phyloP scores from a whole-genome alignment of 2,329 filamentous ascomycete species.

The Ophiostoma ulmi region DNA sequence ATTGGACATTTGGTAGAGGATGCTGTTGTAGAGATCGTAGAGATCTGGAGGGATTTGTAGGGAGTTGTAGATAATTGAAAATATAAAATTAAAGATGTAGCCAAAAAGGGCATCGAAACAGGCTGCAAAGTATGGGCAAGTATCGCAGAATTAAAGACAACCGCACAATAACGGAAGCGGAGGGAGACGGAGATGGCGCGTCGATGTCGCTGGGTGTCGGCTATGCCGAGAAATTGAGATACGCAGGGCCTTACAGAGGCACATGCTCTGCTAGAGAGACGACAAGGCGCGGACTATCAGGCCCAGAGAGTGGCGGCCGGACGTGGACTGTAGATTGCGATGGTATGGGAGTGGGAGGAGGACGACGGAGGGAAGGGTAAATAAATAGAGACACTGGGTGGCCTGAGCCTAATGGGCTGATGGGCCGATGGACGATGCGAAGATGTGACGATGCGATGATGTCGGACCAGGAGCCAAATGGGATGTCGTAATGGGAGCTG shows the following conservation, averaged over 20 bases:
- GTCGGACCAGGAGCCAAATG: background rate
- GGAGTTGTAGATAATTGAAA: background rate
- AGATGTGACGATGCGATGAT: background rate
- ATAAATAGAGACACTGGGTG: background rate
- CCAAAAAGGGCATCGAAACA: background rate
- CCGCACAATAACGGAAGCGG: background rate
- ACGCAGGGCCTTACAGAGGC: background rate
- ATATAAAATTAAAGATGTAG: background rate
- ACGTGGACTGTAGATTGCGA: background rate
- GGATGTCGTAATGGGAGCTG: background rate
- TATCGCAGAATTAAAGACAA: too few relatives aligned
- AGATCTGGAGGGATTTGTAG: too few relatives aligned
- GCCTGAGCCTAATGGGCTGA: background rate
- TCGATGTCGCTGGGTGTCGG: background rate
- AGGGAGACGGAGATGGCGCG: background rate
- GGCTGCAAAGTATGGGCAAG: background rate
- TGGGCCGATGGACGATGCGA: background rate
- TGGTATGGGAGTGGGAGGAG: background rate
- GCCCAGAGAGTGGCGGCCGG: background rate
- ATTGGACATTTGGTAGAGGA: background rate
- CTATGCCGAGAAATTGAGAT: background rate
- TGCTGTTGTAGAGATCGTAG: background rate
- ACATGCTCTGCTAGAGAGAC: conserved; percentile 11
- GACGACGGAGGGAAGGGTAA: background rate
- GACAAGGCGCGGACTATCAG: background rate